A percentile compares a stretch with the other conserved stretches of the same genome.
phyloP scores from a whole-genome alignment of 2,329 filamentous ascomycete species.

The Gaeumannomyces tritici region DNA sequence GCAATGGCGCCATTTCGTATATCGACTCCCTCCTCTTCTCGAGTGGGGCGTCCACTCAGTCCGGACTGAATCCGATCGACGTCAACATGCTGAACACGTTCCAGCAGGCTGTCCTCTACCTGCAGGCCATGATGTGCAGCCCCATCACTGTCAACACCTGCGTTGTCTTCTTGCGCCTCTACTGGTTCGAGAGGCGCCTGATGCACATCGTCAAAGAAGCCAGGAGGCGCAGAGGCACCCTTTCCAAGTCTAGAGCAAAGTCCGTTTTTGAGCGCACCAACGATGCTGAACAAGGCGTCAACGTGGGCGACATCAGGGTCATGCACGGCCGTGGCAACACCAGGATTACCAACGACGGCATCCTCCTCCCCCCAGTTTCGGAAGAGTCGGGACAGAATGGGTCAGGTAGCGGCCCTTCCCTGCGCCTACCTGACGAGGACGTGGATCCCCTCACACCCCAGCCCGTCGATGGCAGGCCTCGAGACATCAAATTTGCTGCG shows the following conservation, averaged over 20 bases:
- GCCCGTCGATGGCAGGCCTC: constrained; percentile 16
- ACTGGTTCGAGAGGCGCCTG: constrained; percentile 98
- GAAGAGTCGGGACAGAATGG: constrained; percentile 16
- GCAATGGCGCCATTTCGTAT: constrained; percentile 54
- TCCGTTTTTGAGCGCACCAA: constrained; percentile 16
- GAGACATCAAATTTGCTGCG: constrained; percentile 59
- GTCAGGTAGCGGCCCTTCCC: constrained; percentile 9
- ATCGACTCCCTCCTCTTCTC: constrained; percentile 86
- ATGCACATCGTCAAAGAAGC: constrained; percentile 72
- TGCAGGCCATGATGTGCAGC: constrained; percentile 65
- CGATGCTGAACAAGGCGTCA: constrained; percentile 52
- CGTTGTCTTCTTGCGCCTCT: constrained; percentile 85
- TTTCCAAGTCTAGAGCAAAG: constrained; percentile 44
- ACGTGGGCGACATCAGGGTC: constrained; percentile 56
- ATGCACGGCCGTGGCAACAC: constrained; percentile 47
- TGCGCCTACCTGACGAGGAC: background rate
- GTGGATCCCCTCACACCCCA: constrained; percentile 5
- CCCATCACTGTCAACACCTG: constrained; percentile 77
- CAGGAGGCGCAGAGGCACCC: constrained; percentile 51
- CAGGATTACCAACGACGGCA: constrained; percentile 52
- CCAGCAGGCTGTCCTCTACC: constrained; percentile 64
- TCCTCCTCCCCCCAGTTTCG: constrained; percentile 30
- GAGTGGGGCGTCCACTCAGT: constrained; percentile 82
- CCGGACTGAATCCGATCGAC: constrained; percentile 76
- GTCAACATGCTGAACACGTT: constrained; percentile 59